These are phyloP conservation scores for Andrographis paniculata DNA, from an alignment of 305 asterid species.

Conservation along the genomic window DNA sequence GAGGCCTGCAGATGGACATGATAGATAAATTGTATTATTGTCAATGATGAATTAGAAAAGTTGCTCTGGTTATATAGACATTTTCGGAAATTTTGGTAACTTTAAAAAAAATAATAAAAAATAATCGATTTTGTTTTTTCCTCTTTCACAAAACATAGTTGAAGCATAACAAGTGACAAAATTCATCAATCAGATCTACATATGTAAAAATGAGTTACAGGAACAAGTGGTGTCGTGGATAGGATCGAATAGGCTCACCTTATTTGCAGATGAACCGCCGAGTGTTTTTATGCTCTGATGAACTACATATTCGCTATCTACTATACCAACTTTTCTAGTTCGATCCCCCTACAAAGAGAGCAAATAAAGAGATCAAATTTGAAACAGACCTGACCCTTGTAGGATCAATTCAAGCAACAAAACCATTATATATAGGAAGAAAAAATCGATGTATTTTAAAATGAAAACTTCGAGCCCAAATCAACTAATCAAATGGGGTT, in stretches of 20 bases:
- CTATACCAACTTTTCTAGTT: constrained; percentile 83
- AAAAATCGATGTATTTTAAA: background rate
- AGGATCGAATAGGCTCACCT: too few species aligned
- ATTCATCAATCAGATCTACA: background rate
- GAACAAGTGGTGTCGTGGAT: background rate
- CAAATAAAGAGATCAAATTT: too few species aligned
- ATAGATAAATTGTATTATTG: too few species aligned
- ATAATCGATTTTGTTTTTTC: too few species aligned
- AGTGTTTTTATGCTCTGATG: constrained; percentile 97
- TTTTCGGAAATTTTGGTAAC: too few species aligned
- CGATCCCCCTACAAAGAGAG: constrained; percentile 78
- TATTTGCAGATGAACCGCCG: constrained; percentile 73
- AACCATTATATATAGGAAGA: background rate
- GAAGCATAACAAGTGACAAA: background rate
- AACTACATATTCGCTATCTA: constrained; percentile 84
- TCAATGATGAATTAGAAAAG: too few species aligned
- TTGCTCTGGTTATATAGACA: too few species aligned
- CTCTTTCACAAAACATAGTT: background rate
- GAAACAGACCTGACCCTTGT: background rate
- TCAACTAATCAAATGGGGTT: background rate
- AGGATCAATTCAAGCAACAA: background rate
- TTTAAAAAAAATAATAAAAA: too few species aligned
- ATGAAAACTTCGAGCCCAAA: background rate
- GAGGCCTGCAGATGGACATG: too few species aligned
- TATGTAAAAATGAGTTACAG: too few species aligned